These are phyloP conservation scores for Auricularia sp. DNA, from an alignment of 768 basidiomycete species.

Conservation along the genomic window DNA sequence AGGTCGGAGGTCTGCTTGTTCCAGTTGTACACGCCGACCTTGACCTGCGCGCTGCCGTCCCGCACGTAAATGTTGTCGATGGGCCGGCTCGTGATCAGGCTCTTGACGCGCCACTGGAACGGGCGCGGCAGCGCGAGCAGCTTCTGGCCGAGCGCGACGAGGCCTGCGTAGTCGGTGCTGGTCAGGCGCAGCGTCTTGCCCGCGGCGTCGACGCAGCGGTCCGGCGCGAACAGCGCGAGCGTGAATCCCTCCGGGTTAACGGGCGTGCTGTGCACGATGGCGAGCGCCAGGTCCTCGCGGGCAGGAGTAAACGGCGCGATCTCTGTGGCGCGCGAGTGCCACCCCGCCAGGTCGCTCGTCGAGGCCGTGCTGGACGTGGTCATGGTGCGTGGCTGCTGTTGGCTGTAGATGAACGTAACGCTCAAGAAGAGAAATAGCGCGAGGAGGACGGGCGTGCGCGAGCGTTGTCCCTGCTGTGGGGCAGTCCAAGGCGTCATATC, in stretches of 20 bases:
- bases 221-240: conserved; percentile 4
- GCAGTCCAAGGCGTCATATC: no score
- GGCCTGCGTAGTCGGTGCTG: conserved; percentile 1
- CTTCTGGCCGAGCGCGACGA: background rate
- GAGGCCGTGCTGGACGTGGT: background rate
- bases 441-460: no score
- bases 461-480: no score
- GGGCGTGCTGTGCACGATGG: background rate
- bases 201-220: conserved; percentile 2
- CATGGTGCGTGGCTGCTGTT: no score
- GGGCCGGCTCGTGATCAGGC: background rate
- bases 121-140: background rate
- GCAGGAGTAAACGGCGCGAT: background rate
- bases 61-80: background rate
- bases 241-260: conserved; percentile 6
- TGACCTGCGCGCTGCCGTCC: background rate
- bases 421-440: no score
- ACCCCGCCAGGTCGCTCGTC: background rate
- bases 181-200: background rate
- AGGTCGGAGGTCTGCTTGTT: background rate
- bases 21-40: background rate
- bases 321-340: conserved; percentile 3
- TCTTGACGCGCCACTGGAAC: background rate
- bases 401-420: no score
- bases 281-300: background rate